Percentiles rank a stretch among this genome's conserved stretches.
Conservation (phyloP, 2,329 filamentous ascomycete species). For the Sporothrix brunneoviolacea region DNA sequence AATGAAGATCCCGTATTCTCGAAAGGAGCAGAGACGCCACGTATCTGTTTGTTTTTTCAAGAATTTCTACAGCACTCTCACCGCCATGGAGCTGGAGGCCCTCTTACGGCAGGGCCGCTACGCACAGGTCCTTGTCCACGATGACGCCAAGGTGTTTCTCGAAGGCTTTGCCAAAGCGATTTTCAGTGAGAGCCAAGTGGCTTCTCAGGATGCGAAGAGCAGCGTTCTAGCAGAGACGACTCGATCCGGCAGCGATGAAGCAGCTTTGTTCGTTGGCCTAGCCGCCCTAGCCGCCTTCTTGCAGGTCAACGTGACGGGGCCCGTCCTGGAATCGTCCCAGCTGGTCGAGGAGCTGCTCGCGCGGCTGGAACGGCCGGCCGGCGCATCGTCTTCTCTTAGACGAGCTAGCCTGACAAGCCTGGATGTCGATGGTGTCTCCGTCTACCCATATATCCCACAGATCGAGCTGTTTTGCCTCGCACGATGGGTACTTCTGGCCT, state of each 20-base stretch:
- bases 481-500: constrained; percentile 23
- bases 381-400: constrained; percentile 35
- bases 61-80: no score
- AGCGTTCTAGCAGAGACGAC: background rate
- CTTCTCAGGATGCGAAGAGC: background rate
- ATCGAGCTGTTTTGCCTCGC: constrained; percentile 80
- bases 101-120: constrained; percentile 12
- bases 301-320: constrained; percentile 82
- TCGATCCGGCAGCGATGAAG: background rate
- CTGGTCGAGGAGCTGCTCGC: constrained; percentile 31
- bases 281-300: constrained; percentile 72
- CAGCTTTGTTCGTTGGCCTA: constrained; percentile 46
- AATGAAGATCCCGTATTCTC: no score
- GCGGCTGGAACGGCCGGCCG: constrained; percentile 3
- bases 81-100: constrained; percentile 12
- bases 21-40: no score
- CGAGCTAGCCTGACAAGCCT: constrained; percentile 61
- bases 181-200: background rate
- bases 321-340: constrained; percentile 50
- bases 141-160: background rate
- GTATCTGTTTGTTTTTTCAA: no score
- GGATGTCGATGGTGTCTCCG: constrained; percentile 75
- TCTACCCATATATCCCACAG: constrained; percentile 76
- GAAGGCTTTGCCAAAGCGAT: constrained; percentile 11
- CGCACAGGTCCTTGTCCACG: constrained; percentile 8